Percentiles rank a stretch among this genome's conserved stretches.
phyloP scores from a whole-genome alignment of 306 rosid genomes.

The Cajanus cajan region DNA sequence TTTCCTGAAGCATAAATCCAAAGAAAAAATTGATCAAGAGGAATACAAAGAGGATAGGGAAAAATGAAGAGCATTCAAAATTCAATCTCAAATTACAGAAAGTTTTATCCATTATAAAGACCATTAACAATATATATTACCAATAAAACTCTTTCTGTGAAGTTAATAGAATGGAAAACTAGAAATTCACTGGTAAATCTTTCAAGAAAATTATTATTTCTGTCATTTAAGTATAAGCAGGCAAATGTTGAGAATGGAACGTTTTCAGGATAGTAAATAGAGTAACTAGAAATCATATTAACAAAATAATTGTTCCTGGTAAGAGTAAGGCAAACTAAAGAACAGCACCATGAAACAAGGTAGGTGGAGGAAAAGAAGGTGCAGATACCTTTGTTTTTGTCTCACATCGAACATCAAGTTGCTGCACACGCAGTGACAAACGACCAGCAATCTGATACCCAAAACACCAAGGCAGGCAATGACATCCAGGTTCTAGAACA shows the following conservation, averaged over 20 bases:
- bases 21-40: neutral
- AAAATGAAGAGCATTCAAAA: constrained; percentile 6
- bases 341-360: constrained; percentile 3
- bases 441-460: constrained; percentile 58
- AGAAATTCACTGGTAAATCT: neutral
- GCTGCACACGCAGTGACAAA: constrained; percentile 64
- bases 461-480: constrained; percentile 70
- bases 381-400: constrained; percentile 64
- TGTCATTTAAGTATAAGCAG: neutral
- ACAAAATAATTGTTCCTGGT: constrained; percentile 1
- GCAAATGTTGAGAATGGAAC: neutral
- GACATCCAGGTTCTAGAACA: constrained; percentile 70
- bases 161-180: neutral
- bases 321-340: neutral
- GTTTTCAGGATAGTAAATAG: neutral
- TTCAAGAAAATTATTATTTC: neutral
- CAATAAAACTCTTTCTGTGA: neutral
- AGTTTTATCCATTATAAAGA: neutral
- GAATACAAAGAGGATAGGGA: neutral
- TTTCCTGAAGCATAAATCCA: constrained; percentile 18
- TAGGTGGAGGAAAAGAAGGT: neutral
- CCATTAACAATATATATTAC: neutral
- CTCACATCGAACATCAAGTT: constrained; percentile 65
- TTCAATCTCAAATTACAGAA: neutral
- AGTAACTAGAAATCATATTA: neutral